These are phyloP conservation scores for Verticillium nubilum DNA, from an alignment of 2,329 filamentous ascomycete genomes.

Conservation along the genomic window DNA sequence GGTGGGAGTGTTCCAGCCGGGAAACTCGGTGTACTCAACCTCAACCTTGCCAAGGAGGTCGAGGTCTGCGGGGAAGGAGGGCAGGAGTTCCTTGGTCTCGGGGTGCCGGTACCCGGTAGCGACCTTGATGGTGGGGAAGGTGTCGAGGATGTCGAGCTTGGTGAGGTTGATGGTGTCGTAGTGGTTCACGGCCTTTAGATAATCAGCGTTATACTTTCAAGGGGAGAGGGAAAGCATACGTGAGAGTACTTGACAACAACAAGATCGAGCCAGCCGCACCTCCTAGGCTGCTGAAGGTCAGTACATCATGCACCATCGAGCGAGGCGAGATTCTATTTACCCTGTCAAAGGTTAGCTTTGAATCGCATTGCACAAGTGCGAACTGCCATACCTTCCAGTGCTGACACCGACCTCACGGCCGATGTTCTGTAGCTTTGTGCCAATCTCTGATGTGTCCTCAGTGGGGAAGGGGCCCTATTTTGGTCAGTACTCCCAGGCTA, in stretches of 20 bases:
- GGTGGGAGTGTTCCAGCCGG: slow-evolving; percentile 64
- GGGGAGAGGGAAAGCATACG: slow-evolving; percentile 16
- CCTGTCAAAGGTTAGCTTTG: slow-evolving; percentile 15
- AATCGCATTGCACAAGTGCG: slow-evolving; percentile 9
- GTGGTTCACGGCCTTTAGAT: slow-evolving; percentile 47
- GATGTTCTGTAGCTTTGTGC: slow-evolving; percentile 40
- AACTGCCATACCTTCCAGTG: slow-evolving; percentile 4
- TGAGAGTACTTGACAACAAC: slow-evolving; percentile 61
- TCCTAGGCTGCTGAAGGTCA: slow-evolving; percentile 31
- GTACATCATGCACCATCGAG: slow-evolving; percentile 20
- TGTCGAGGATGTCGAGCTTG: slow-evolving; percentile 62
- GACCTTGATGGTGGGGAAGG: slow-evolving; percentile 69
- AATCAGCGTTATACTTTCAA: not conserved
- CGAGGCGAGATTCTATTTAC: slow-evolving; percentile 43
- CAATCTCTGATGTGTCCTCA: slow-evolving; percentile 43
- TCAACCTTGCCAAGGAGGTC: slow-evolving; percentile 51
- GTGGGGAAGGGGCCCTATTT: slow-evolving; percentile 57
- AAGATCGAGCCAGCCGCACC: slow-evolving; percentile 46
- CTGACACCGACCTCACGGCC: slow-evolving; percentile 31
- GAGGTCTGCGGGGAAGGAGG: slow-evolving; percentile 49
- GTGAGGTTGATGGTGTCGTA: slow-evolving; percentile 21
- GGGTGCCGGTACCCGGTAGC: slow-evolving; percentile 56
- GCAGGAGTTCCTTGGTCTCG: not conserved
- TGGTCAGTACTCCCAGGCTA: slow-evolving; percentile 15
- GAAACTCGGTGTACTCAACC: slow-evolving; percentile 63